phyloP scores from a whole-genome alignment of 2,329 filamentous ascomycete genomes.

The Paraphaeosphaeria sporulosa region DNA sequence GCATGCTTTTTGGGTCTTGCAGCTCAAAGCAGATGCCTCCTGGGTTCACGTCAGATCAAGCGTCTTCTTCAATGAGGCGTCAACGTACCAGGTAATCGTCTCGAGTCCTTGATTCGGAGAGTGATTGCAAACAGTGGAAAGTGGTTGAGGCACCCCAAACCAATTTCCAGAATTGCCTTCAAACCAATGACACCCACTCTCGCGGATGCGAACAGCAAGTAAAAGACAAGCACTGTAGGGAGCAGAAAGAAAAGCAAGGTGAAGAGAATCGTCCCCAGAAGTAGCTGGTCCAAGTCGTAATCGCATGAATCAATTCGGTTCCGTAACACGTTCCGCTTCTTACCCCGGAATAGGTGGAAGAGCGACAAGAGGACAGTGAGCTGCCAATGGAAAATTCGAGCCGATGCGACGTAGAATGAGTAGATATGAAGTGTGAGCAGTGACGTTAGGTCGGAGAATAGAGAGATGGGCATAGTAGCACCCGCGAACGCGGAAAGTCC shows the following conservation, averaged over 20 bases:
- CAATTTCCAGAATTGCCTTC: constrained; percentile 89
- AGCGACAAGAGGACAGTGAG: constrained; percentile 94
- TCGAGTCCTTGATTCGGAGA: constrained; percentile 91
- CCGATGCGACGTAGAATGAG: constrained; percentile 96
- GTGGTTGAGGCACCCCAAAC: constrained; percentile 93
- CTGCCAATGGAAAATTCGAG: constrained; percentile 98
- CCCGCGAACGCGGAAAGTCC: constrained; percentile 95
- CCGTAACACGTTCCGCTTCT: constrained; percentile 95
- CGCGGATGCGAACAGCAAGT: constrained; percentile 92
- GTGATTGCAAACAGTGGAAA: constrained; percentile 97
- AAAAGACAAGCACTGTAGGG: constrained; percentile 95
- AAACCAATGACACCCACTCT: constrained; percentile 94
- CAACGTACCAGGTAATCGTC: constrained; percentile 77
- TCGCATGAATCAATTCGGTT: constrained; percentile 99
- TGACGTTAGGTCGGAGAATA: constrained; percentile 93
- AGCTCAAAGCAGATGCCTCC: constrained; percentile 91
- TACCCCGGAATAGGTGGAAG: constrained; percentile 98
- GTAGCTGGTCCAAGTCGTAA: constrained; percentile 95
- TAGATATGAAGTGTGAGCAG: constrained; percentile 95
- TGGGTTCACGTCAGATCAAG: constrained; percentile 13
- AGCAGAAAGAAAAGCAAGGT: constrained; percentile 93
- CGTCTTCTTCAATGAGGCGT: not conserved
- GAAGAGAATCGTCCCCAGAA: constrained; percentile 95
- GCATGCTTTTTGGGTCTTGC: constrained; percentile 67
- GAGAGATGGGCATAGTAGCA: constrained; percentile 93